Evolutionary conservation across 140 eudicot species (phyloP).

Genomic region (Oenanthe javanica): DNA sequence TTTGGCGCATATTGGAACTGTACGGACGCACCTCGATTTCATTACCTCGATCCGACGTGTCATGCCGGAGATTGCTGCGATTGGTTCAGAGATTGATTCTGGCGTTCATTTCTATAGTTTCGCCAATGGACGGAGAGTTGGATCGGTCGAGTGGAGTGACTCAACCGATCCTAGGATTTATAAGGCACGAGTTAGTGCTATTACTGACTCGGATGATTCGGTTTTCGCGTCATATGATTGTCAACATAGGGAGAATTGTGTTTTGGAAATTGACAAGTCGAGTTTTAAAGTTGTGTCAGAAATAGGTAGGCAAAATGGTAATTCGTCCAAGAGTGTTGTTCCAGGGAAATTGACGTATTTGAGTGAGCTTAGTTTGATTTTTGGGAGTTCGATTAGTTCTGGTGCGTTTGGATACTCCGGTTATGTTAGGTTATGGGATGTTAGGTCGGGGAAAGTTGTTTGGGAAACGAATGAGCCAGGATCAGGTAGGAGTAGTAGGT

Average conservation of each 20-base stretch:
- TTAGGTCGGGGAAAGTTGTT: constrained; percentile 45
- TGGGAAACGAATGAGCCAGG: constrained; percentile 98
- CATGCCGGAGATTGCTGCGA: constrained; percentile 38
- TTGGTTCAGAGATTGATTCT: constrained; percentile 41
- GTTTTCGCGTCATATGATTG: constrained; percentile 61
- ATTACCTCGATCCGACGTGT: constrained; percentile 42
- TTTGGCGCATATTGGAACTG: constrained; percentile 42
- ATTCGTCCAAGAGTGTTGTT: constrained; percentile 46
- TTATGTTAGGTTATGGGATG: constrained; percentile 66
- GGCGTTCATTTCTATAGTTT: constrained; percentile 61
- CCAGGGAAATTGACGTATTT: constrained; percentile 48
- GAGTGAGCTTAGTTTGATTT: constrained; percentile 29
- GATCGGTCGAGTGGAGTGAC: constrained; percentile 63
- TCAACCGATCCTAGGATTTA: constrained; percentile 63
- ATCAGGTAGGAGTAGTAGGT: constrained; percentile 74
- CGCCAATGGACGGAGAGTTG: constrained; percentile 38
- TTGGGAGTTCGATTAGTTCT: constrained; percentile 45
- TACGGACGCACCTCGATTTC: constrained; percentile 62
- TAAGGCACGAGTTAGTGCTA: constrained; percentile 58
- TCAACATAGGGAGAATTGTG: constrained; percentile 61
- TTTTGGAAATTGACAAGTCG: constrained; percentile 51
- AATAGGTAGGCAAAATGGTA: constrained; percentile 60
- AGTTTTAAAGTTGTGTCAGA: constrained; percentile 43
- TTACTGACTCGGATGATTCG: constrained; percentile 33
- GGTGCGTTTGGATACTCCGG: constrained; percentile 93